Conservation (phyloP, 208 protist species). For the Wallacemonas sp. region DNA sequence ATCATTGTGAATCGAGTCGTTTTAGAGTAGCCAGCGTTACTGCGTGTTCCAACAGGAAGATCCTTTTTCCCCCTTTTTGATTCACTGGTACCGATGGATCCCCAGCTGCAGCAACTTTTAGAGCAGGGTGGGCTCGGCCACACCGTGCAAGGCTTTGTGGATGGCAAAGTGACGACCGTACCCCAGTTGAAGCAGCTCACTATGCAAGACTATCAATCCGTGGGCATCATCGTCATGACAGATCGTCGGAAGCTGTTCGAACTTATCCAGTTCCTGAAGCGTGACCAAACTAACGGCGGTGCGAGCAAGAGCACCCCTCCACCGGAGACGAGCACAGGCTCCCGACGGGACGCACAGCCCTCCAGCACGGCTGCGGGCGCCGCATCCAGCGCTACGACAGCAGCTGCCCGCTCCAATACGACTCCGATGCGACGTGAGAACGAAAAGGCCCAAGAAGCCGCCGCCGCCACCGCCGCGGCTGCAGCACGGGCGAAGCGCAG, state of each 20-base stretch:
- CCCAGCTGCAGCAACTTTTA: slow-evolving; percentile 75
- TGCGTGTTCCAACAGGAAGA: too few species aligned
- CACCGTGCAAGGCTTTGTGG: slow-evolving; percentile 78
- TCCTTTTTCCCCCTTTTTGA: too few species aligned
- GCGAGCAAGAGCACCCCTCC: slow-evolving; percentile 14
- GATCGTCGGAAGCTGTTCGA: slow-evolving; percentile 93
- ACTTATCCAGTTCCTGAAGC: slow-evolving; percentile 91
- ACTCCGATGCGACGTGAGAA: slow-evolving; percentile 12
- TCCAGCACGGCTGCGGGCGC: background rate
- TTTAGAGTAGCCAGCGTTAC: too few species aligned
- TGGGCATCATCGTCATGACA: slow-evolving; percentile 89
- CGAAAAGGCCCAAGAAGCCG: slow-evolving; percentile 29
- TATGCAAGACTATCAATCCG: slow-evolving; percentile 90
- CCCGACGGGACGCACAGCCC: background rate
- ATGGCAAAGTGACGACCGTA: slow-evolving; percentile 69
- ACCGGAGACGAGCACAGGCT: slow-evolving; percentile 10
- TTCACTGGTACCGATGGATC: slow-evolving; percentile 48
- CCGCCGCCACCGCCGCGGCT: slow-evolving; percentile 27
- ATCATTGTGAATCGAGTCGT: too few species aligned
- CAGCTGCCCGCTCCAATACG: slow-evolving; percentile 8
- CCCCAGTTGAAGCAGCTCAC: slow-evolving; percentile 85
- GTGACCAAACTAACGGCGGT: slow-evolving; percentile 42
- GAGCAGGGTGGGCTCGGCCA: slow-evolving; percentile 78
- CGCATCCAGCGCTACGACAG: background rate
- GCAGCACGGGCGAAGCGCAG: slow-evolving; percentile 33